These are phyloP conservation scores for Exsudoporus frostii DNA, from an alignment of 768 basidiomycete genomes.

Conservation along the genomic window DNA sequence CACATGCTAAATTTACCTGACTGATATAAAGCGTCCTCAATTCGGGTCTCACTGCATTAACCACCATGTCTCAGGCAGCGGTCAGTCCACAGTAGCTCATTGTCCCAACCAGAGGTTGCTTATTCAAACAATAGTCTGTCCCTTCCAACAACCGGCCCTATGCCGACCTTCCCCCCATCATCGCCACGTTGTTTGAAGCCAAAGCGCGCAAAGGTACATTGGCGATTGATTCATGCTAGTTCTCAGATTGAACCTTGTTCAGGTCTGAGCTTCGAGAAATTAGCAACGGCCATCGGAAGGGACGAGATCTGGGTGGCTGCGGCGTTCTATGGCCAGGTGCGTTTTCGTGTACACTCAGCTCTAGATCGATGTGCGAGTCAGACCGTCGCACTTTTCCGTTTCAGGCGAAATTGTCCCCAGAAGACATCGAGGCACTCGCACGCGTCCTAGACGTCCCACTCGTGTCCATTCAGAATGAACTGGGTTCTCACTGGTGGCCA, in stretches of 20 bases:
- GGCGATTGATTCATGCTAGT: background rate
- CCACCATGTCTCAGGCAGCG: conserved; percentile 37
- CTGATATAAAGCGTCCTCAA: conserved; percentile 14
- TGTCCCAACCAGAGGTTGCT: background rate
- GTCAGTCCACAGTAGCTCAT: conserved; percentile 27
- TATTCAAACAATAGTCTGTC: conserved; percentile 32
- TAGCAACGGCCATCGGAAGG: conserved; percentile 61
- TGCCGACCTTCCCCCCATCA: conserved; percentile 51
- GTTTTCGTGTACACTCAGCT: conserved; percentile 5
- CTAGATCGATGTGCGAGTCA: background rate
- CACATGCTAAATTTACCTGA: conserved; percentile 11
- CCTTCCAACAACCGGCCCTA: conserved; percentile 43
- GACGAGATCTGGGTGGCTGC: conserved; percentile 85
- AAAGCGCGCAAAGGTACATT: conserved; percentile 60
- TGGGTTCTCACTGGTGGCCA: conserved; percentile 73
- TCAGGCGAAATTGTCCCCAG: conserved; percentile 64
- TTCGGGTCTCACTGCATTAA: background rate
- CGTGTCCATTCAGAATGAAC: conserved; percentile 36
- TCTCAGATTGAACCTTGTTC: background rate
- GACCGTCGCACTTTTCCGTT: background rate
- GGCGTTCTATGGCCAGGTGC: conserved; percentile 76
- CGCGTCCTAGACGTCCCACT: conserved; percentile 47
- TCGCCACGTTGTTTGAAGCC: conserved; percentile 53
- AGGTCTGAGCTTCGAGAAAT: conserved; percentile 69
- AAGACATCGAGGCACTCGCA: conserved; percentile 56